Evolutionary conservation across 352 stramenopile species (phyloP), one percentile per base, ranked within the genome.

Genomic region (Peronospora destructor): DNA sequence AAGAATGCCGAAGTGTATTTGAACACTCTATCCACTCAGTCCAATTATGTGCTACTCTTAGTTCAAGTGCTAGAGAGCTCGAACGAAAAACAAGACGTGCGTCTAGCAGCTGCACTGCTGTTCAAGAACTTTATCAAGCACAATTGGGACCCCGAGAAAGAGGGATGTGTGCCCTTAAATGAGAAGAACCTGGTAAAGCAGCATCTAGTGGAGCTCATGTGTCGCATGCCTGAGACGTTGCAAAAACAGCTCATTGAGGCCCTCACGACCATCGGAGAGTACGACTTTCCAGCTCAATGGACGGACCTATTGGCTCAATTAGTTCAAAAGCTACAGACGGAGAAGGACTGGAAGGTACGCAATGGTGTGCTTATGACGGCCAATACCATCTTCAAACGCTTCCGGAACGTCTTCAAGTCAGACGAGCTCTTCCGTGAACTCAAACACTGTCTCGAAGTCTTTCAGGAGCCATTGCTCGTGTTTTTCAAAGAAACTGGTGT

Each of bases 101-200:
- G 82, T 10, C 71, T 93, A 10, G 71, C 79, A 30, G 76, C 79
- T 3, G 79, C 80, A 50, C 48, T 94, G 52, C 64, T 85, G 8
- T 99, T 99, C 74, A 99, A 99, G 66, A 99, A 99, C 77, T 84
- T 98, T 42, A 87, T 99, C 53, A 98, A 98, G 75, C 88, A 96
- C 45, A 93, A 92, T 58, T 99, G 97, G 97, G 92, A 95, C 48
- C 87, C 87, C 6, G 77, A 87, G 64, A 90, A 80, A 62, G 55
- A 86, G 40, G 70, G 68, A n/a, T 77, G 68, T 50, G 62, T 97
- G n/a, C 56, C 68, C 13, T 38, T 68, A 30, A 59, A 65, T 5
- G 96, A 99, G 68, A 96, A 97, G 37, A 66, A 71, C 12, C 59
- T 96, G 19, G 97, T 99, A 49, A 99, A 99, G 77, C 80, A 84